A percentile compares a stretch with the other conserved stretches of the same genome.
Evolutionary conservation across 805 yeast species (phyloP).

Genomic region (Tanozyma kutaoensis): DNA sequence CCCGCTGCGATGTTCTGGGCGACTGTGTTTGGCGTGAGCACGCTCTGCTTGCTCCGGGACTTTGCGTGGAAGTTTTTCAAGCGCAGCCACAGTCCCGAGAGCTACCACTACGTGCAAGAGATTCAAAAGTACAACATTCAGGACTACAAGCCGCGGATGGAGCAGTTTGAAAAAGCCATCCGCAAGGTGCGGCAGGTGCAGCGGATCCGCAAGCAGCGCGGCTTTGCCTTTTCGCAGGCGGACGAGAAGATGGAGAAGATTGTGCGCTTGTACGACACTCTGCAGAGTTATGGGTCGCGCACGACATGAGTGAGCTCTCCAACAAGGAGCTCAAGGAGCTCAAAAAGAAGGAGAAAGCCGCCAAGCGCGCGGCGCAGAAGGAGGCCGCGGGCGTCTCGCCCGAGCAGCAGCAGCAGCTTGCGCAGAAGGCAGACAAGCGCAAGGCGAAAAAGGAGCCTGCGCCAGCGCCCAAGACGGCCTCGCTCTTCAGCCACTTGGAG

Average conservation of each 20-base stretch:
- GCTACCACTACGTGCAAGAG: constrained; percentile 92
- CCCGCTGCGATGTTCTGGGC: constrained; percentile 80
- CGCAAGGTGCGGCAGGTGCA: constrained; percentile 96
- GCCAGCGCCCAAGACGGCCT: constrained; percentile 29
- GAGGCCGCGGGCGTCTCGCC: constrained; percentile 47
- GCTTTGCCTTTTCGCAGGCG: constrained; percentile 94
- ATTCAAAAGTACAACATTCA: constrained; percentile 91
- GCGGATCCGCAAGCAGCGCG: constrained; percentile 95
- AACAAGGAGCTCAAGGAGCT: constrained; percentile 80
- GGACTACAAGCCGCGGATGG: constrained; percentile 91
- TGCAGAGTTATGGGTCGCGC: too few relatives aligned
- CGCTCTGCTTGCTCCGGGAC: constrained; percentile 73
- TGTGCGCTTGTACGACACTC: constrained; percentile 92
- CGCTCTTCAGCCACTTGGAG: constrained; percentile 68
- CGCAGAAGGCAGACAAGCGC: constrained; percentile 29
- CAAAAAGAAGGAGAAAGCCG: constrained; percentile 84
- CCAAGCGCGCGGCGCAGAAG: constrained; percentile 82
- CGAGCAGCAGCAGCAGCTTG: constrained; percentile 37
- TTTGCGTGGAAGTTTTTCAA: constrained; percentile 89
- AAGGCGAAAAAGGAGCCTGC: too few relatives aligned
- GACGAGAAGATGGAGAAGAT: constrained; percentile 81
- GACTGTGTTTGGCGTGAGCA: constrained; percentile 59
- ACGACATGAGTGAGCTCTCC: constrained; percentile 32
- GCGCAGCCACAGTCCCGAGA: constrained; percentile 83
- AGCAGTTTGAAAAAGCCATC: constrained; percentile 93